These are phyloP conservation scores for Ruellia speciosa DNA, from an alignment of 305 asterid genomes.

Conservation along the genomic window DNA sequence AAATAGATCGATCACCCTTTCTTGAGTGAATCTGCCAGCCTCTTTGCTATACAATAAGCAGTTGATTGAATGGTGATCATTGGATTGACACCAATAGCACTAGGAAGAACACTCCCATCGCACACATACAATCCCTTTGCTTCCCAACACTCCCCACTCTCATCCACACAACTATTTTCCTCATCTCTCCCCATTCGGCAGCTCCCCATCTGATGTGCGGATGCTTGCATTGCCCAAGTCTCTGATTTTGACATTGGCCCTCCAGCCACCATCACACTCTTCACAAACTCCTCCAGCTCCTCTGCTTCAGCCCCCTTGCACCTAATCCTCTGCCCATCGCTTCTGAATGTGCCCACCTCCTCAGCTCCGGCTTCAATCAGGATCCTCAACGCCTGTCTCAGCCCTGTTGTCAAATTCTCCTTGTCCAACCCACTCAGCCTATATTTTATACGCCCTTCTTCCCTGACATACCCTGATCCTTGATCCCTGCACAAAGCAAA, in stretches of 20 bases:
- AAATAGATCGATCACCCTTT: neutral
- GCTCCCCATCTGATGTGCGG: conserved; percentile 90
- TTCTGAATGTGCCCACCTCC: conserved; percentile 79
- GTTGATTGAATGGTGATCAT: conserved; percentile 79
- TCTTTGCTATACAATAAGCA: conserved; percentile 63
- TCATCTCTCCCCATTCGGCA: conserved; percentile 61
- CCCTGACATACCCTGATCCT: conserved; percentile 61
- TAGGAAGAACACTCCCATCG: conserved; percentile 75
- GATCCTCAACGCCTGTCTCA: conserved; percentile 62
- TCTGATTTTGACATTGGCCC: conserved; percentile 50
- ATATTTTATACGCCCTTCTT: conserved; percentile 39
- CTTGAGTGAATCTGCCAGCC: conserved; percentile 38
- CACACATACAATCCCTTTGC: conserved; percentile 71
- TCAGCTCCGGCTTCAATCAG: conserved; percentile 73
- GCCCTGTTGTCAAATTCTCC: conserved; percentile 55
- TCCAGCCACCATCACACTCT: conserved; percentile 37
- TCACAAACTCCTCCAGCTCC: conserved; percentile 65
- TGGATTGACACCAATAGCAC: conserved; percentile 78
- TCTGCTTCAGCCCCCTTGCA: conserved; percentile 38
- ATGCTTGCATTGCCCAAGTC: conserved; percentile 50
- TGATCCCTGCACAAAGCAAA: conserved; percentile 52
- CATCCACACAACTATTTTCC: conserved; percentile 68
- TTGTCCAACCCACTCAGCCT: conserved; percentile 32
- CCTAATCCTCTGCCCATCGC: conserved; percentile 63
- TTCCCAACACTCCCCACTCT: conserved; percentile 81